A percentile compares a stretch with the other conserved stretches of the same genome.
These are phyloP conservation scores for Nannizziopsis barbatae DNA, from an alignment of 2,329 filamentous ascomycete species.

Conservation along the genomic window DNA sequence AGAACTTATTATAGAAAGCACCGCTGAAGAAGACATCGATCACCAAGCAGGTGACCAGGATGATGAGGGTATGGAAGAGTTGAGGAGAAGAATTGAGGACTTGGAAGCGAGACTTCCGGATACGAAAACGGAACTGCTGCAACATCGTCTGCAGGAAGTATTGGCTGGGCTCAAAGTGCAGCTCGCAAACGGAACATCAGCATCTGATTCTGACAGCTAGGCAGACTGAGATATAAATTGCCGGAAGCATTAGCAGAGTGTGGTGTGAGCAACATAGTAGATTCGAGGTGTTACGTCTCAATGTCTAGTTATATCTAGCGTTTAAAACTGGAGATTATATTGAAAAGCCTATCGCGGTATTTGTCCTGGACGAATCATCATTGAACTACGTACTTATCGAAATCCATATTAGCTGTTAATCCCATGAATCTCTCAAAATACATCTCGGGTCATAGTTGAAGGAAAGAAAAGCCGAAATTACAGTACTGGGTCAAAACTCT, in stretches of 20 bases:
- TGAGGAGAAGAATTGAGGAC: conserved; percentile 4
- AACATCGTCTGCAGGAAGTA: conserved; percentile 4
- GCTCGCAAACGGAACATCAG: not conserved
- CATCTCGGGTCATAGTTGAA: too few relatives aligned
- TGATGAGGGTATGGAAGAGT: conserved; percentile 6
- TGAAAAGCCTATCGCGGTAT: too few relatives aligned
- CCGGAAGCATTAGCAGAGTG: not conserved
- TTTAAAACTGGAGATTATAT: too few relatives aligned
- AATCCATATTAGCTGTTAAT: too few relatives aligned
- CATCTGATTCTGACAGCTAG: not conserved
- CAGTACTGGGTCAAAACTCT: too few relatives aligned
- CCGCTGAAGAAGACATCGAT: not conserved
- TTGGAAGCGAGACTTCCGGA: conserved; percentile 3
- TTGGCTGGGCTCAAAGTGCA: conserved; percentile 6
- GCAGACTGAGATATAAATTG: not conserved
- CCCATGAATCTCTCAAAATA: too few relatives aligned
- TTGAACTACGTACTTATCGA: too few relatives aligned
- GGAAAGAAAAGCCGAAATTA: too few relatives aligned
- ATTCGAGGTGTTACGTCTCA: too few relatives aligned
- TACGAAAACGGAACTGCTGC: conserved; percentile 3
- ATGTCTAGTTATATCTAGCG: too few relatives aligned
- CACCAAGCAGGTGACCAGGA: not conserved
- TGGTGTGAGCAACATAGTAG: too few relatives aligned
- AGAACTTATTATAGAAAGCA: not conserved
- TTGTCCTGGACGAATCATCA: too few relatives aligned